Conservation (phyloP, 495 filamentous ascomycete species). For the Friedmanniomyces simplex region DNA sequence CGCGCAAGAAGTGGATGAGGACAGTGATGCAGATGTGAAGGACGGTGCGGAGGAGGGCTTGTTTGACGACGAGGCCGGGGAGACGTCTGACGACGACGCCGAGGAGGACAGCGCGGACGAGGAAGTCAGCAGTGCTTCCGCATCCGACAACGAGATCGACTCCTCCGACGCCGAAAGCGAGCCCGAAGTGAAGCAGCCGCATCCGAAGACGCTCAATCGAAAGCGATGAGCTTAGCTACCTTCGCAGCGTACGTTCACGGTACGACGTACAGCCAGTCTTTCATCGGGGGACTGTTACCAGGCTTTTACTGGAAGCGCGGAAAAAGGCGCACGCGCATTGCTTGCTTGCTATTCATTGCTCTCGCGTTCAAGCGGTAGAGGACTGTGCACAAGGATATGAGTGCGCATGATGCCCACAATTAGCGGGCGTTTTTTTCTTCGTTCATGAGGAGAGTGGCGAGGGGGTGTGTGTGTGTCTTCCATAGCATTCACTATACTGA, state of each 20-base stretch:
- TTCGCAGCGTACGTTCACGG: background rate
- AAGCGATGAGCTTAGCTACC: slow-evolving; percentile 11
- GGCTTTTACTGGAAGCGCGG: background rate
- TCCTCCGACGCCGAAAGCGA: slow-evolving; percentile 14
- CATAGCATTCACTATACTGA: background rate
- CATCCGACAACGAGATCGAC: slow-evolving; percentile 19
- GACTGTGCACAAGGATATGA: slow-evolving; percentile 25
- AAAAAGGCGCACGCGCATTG: background rate
- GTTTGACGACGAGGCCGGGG: slow-evolving; percentile 32
- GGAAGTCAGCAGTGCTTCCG: slow-evolving; percentile 22
- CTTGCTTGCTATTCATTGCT: background rate
- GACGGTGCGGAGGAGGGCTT: slow-evolving; percentile 15
- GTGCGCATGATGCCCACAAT: slow-evolving; percentile 25
- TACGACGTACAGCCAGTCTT: background rate
- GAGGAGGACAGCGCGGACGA: slow-evolving; percentile 33
- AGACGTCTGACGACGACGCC: slow-evolving; percentile 30
- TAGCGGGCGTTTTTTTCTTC: background rate
- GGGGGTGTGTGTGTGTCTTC: background rate
- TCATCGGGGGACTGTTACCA: background rate
- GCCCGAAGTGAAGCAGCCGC: slow-evolving; percentile 1
- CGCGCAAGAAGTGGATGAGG: slow-evolving; percentile 17
- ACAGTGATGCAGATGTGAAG: slow-evolving; percentile 20
- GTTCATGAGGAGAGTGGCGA: background rate
- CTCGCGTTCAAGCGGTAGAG: slow-evolving; percentile 16
- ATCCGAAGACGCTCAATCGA: slow-evolving; percentile 7